Percentiles rank a stretch among this genome's conserved stretches.
Evolutionary conservation across 176 grass and related monocot genomes (phyloP).

Genomic region (Zea mays): DNA sequence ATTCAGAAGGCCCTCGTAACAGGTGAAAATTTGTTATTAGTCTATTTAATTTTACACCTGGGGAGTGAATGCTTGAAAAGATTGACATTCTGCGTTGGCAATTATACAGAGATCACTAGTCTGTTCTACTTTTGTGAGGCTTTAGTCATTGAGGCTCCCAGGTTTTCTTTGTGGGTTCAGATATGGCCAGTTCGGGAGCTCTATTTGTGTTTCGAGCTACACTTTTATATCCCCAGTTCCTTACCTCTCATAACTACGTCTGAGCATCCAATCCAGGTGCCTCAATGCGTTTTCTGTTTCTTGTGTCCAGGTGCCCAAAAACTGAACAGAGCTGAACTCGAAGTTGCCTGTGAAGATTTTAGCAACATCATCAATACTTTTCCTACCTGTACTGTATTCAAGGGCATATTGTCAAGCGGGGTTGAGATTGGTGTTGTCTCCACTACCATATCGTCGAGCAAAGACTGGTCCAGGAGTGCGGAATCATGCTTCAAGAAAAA

Average conservation of each 20-base stretch:
- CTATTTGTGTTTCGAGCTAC: constrained; percentile 3
- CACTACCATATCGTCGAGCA: constrained; percentile 55
- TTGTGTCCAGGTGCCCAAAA: constrained; percentile 65
- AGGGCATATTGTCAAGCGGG: constrained; percentile 81
- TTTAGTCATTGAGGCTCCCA: constrained; percentile 14
- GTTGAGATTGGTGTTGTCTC: constrained; percentile 81
- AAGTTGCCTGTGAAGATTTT: constrained; percentile 89
- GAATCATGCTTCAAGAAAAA: constrained; percentile 76
- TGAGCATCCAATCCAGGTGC: constrained; percentile 1
- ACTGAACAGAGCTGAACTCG: constrained; percentile 71
- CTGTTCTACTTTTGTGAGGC: constrained; percentile 12
- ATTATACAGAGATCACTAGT: neutral
- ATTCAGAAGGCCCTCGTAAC: constrained; percentile 81
- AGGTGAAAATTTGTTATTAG: constrained; percentile 47
- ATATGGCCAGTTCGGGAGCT: constrained; percentile 15
- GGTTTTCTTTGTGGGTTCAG: neutral
- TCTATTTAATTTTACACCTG: constrained; percentile 17
- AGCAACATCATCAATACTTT: constrained; percentile 82
- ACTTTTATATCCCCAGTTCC: neutral
- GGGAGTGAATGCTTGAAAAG: constrained; percentile 9
- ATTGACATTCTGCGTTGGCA: neutral
- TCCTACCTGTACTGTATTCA: constrained; percentile 75
- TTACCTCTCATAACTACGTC: neutral
- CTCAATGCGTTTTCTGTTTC: constrained; percentile 21
- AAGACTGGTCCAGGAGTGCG: constrained; percentile 72